Evolutionary conservation across 176 grass and related monocot genomes (phyloP), one percentile per base, ranked within the genome.

Genomic region (Carex littledalei): DNA sequence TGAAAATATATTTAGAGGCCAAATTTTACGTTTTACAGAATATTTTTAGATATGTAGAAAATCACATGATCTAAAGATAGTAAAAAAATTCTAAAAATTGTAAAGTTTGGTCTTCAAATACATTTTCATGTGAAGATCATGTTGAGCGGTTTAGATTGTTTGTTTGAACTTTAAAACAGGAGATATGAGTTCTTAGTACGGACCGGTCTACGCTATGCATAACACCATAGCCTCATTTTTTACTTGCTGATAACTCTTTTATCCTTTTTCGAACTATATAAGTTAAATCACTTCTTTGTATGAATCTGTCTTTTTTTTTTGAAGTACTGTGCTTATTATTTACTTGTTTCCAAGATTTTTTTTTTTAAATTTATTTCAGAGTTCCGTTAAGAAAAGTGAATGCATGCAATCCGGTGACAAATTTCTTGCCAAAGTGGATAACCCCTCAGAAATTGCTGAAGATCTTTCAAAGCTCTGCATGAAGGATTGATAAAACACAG

Each of bases 381-480:
- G 3, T 81, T 64, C 32, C 15, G 3, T 63, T 49, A 24, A 17
- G 17, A 47, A 43, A 4, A 43, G 37, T 26, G 79, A 63, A 56
- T 32, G 24, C 22, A 32, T 45, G 39, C 68, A 3, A 72, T 20
- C 21, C 1, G 11, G 50, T 52, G n/a, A 50, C 41, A 74, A 24
- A 24, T 52, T 22, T 74, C 43, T 74, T 50, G n/a, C 10, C 74
- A 56, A 78, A 78, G 2, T 56, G 24, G 50, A 78, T 50, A 22
- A 24, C 26, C 74, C 74, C 22, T 78, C 50, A 16, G 50, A 78
- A 56, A 3, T 78, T 78, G 74, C 50, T 78, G 50, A 78, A 78
- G 50, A 78, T 78, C 74, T 78, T 78, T 54, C 74, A 56, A 78
- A 78, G 47, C 74, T 78, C 5, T 78, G 74, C 24, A 78, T 78